Base-by-base conservation (phyloP, 106 monocot species). In the Acorus calamus region DNA sequence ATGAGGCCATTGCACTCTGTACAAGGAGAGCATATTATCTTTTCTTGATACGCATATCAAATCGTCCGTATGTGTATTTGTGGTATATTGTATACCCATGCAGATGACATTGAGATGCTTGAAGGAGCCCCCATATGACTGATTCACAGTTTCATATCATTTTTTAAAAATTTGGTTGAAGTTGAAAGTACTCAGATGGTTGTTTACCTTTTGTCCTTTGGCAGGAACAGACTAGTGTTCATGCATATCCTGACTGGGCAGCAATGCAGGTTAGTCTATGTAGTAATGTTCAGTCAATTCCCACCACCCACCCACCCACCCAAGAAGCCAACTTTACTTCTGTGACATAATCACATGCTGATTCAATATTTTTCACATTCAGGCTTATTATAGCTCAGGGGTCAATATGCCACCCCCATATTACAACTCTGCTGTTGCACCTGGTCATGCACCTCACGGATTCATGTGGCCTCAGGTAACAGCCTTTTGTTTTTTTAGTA, bases 381-480 rank as follows among this genome's bases (percentile, higher is more conserved):
- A 74, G 74, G 74, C 74, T 8, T 74, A 74, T 14, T 74, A 74
- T 62, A 62, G 61, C 49, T 3, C 74, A n/a, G 74, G 74, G 56
- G 60, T 74, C 47, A 53, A 61, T 3, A 49, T 74, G 14, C 68
- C 73, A 11, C 52, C 73, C 55, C 65, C 59, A 47, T 74, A 74
- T 56, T 74, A 67, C 62, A 62, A 42, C 53, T 46, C 67, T 56
- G 67, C 61, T 6, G 67, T 74, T 6, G 42, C 62, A n/a, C 41
- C 60, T 55, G 67, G 61, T 62, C 74, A 62, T 67, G 60, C 74
- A 55, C 52, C 74, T 67, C 74, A 74, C 49, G 67, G 67, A 41
- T 74, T 67, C 48, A 61, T 74, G 67, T 74, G 74, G 74, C 67
- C 68, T 55, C 74, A 67, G 74, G 74, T 74, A 62, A 10, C 44